Evolutionary conservation across 495 filamentous ascomycete species (phyloP).

Genomic region (Podospora comata): DNA sequence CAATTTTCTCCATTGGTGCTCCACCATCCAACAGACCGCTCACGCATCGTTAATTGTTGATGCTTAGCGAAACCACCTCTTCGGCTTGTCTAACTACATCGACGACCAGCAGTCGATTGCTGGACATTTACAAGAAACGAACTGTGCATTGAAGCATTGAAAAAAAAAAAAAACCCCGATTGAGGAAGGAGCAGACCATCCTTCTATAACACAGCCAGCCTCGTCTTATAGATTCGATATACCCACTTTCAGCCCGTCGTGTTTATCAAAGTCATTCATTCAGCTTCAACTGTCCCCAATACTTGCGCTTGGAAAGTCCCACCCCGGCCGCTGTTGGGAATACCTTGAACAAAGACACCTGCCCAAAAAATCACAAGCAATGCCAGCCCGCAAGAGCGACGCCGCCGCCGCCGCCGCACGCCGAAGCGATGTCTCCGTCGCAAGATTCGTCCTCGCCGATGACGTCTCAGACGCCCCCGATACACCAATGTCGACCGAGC

Average conservation of each 20-base stretch:
- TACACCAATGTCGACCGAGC: conserved; percentile 22
- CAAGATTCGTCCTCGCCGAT: conserved; percentile 41
- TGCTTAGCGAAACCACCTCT: background rate
- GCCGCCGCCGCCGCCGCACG: conserved; percentile 24
- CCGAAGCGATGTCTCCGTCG: conserved; percentile 43
- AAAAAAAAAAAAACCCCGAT: too few species aligned
- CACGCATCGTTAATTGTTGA: conserved; percentile 6
- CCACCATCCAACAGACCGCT: conserved; percentile 13
- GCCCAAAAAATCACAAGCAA: background rate
- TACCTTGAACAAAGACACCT: background rate
- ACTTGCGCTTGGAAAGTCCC: background rate
- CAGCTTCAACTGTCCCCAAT: background rate
- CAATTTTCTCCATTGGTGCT: conserved; percentile 23
- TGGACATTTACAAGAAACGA: background rate
- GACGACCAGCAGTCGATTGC: background rate
- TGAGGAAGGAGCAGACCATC: background rate
- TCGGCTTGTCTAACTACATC: background rate
- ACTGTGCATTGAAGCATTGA: background rate
- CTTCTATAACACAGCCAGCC: background rate
- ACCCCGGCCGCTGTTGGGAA: background rate
- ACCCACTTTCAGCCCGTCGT: background rate
- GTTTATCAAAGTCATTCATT: background rate
- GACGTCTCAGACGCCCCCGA: conserved; percentile 21
- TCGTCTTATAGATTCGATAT: background rate
- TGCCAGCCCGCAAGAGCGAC: conserved; percentile 2